These are phyloP conservation scores for Pichia kluyveri DNA, from an alignment of 805 yeast genomes.

Conservation along the genomic window DNA sequence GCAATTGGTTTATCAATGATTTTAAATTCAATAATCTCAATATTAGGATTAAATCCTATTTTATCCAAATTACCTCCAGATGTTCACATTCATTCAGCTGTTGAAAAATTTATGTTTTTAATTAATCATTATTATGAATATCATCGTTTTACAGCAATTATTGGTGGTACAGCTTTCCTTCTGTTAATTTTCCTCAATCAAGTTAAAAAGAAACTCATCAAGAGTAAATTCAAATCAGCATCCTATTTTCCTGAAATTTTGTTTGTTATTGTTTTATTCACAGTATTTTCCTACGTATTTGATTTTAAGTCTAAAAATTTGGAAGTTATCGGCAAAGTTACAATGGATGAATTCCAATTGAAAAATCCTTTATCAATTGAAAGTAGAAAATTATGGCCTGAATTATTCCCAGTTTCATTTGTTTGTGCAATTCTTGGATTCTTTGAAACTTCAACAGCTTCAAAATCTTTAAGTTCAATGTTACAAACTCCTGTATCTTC, in stretches of 20 bases:
- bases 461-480: constrained; percentile 73
- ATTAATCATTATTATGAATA: constrained; percentile 34
- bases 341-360: constrained; percentile 40
- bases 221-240: constrained; percentile 30
- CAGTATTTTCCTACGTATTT: constrained; percentile 38
- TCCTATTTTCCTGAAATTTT: constrained; percentile 81
- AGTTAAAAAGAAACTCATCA: constrained; percentile 29
- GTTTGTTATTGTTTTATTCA: constrained; percentile 55
- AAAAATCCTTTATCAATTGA: constrained; percentile 48
- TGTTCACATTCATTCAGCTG: constrained; percentile 57
- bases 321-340: constrained; percentile 60
- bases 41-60: constrained; percentile 53
- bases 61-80: constrained; percentile 35
- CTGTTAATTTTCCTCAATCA: constrained; percentile 34
- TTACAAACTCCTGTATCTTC: constrained; percentile 68
- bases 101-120: constrained; percentile 57
- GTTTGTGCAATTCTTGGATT: constrained; percentile 81
- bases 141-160: constrained; percentile 51
- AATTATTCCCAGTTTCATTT: constrained; percentile 59
- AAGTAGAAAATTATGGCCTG: constrained; percentile 39
- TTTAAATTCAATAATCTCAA: constrained; percentile 62
- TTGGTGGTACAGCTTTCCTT: constrained; percentile 47
- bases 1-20: constrained; percentile 84
- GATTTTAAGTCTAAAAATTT: constrained; percentile 50
- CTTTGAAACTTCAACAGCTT: constrained; percentile 89